A percentile compares a stretch with the other conserved stretches of the same genome.
Conservation (phyloP, 192 early-diverging fungal genomes). For the Anaeromyces robustus region DNA sequence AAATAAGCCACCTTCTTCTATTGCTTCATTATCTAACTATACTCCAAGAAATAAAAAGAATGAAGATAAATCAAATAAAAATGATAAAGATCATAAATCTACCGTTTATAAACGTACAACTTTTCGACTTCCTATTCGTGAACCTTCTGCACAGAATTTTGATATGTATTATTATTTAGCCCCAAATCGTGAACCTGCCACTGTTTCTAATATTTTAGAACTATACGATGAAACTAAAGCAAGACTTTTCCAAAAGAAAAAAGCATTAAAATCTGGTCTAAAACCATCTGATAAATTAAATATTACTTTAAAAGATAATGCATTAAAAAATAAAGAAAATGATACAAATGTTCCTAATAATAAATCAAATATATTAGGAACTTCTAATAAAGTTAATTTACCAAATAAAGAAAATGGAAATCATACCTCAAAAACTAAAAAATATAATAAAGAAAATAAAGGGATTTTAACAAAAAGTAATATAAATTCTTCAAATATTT, state of each 20-base stretch:
- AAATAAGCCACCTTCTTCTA: not conserved
- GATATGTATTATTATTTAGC: not conserved
- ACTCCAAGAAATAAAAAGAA: not conserved
- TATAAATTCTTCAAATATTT: not conserved
- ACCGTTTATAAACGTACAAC: not conserved
- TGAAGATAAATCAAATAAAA: not conserved
- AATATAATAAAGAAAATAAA: not conserved
- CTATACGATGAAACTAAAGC: not conserved
- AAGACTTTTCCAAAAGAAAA: not conserved
- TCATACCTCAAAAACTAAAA: not conserved
- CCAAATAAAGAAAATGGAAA: not conserved
- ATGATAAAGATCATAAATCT: not conserved
- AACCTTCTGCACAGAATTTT: not conserved
- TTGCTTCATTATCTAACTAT: not conserved
- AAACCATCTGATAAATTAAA: not conserved
- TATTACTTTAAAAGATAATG: not conserved
- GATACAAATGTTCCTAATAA: not conserved
- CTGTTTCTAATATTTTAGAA: not conserved
- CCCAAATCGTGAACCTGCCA: not conserved
- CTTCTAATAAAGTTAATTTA: not conserved
- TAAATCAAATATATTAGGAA: not conserved
- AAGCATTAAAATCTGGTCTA: not conserved
- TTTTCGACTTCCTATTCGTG: not conserved
- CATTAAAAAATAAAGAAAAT: not conserved
- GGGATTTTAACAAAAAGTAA: not conserved